Conservation (phyloP, 1,284 basidiomycete genomes). For the Ustilago hordei region DNA sequence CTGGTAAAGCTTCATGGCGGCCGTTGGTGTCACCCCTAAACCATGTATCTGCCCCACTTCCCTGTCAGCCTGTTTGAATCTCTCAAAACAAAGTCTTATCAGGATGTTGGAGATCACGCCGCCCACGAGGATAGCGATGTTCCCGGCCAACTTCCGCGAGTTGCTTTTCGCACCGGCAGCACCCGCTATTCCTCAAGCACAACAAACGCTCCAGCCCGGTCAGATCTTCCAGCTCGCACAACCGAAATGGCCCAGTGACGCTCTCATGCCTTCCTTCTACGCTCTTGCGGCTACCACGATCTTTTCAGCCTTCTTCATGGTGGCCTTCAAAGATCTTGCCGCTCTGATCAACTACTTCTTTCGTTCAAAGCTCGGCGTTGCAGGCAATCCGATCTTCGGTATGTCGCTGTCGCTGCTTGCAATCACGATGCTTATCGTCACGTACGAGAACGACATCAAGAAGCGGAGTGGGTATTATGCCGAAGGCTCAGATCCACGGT, state of each 20-base stretch:
- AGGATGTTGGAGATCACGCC: slow-evolving; percentile 39
- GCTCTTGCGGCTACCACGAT: slow-evolving; percentile 30
- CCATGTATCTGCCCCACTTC: no score
- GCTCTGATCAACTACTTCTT: slow-evolving; percentile 41
- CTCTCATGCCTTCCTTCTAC: slow-evolving; percentile 39
- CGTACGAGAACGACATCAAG: slow-evolving; percentile 48
- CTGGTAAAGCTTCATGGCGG: no score
- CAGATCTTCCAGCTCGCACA: slow-evolving; percentile 45
- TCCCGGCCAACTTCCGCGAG: slow-evolving; percentile 43
- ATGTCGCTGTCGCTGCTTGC: slow-evolving; percentile 32
- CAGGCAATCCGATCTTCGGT: slow-evolving; percentile 29
- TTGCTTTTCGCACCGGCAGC: slow-evolving; percentile 26
- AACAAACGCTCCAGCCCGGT: slow-evolving; percentile 33
- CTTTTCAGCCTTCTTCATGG: slow-evolving; percentile 31
- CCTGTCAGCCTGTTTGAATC: no score
- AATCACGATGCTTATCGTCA: slow-evolving; percentile 32
- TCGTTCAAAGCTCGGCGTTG: slow-evolving; percentile 20
- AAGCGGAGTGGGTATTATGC: slow-evolving; percentile 38
- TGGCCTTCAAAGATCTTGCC: slow-evolving; percentile 40
- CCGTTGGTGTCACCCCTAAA: no score
- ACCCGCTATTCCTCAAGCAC: slow-evolving; percentile 23
- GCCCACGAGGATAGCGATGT: slow-evolving; percentile 36
- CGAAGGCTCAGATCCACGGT: slow-evolving; percentile 34
- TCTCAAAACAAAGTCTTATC: background rate
- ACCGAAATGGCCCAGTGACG: slow-evolving; percentile 35